Conservation (phyloP, 164 flowering plant species). For the Tetracentron sinense region DNA sequence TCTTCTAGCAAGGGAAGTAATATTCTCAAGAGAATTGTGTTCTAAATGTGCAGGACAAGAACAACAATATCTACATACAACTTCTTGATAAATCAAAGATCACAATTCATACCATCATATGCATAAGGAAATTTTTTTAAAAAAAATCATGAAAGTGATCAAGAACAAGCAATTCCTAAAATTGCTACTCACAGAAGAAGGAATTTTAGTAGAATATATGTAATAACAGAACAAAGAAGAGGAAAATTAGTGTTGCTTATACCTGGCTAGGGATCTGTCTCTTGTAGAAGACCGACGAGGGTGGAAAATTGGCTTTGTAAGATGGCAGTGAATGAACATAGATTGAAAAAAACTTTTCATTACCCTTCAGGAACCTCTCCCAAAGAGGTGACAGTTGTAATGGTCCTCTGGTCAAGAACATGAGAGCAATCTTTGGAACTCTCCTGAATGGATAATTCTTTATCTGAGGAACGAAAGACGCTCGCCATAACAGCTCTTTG, state of each 20-base stretch:
- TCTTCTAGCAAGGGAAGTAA: too few relatives aligned
- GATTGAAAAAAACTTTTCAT: constrained; percentile 42
- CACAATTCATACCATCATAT: too few relatives aligned
- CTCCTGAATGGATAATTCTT: constrained; percentile 38
- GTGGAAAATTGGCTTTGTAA: constrained; percentile 22
- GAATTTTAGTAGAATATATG: background rate
- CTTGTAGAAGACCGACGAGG: constrained; percentile 40
- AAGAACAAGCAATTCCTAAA: background rate
- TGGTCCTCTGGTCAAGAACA: constrained; percentile 55
- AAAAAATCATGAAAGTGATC: too few relatives aligned
- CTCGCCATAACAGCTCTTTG: constrained; percentile 49
- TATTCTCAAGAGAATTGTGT: too few relatives aligned
- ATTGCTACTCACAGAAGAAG: background rate
- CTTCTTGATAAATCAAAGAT: too few relatives aligned
- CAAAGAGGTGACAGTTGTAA: constrained; percentile 59
- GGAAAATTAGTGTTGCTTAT: background rate
- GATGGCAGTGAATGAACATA: constrained; percentile 55
- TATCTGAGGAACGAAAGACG: constrained; percentile 38
- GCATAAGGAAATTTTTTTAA: too few relatives aligned
- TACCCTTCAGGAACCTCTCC: constrained; percentile 60
- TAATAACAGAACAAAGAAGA: background rate
- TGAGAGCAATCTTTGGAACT: constrained; percentile 58
- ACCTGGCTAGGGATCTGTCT: constrained; percentile 67
- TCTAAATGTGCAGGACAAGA: background rate
- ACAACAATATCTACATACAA: too few relatives aligned